Evolutionary conservation across 495 filamentous ascomycete genomes (phyloP), one percentile per base, ranked within the genome.

Genomic region (Talaromyces ruber): DNA sequence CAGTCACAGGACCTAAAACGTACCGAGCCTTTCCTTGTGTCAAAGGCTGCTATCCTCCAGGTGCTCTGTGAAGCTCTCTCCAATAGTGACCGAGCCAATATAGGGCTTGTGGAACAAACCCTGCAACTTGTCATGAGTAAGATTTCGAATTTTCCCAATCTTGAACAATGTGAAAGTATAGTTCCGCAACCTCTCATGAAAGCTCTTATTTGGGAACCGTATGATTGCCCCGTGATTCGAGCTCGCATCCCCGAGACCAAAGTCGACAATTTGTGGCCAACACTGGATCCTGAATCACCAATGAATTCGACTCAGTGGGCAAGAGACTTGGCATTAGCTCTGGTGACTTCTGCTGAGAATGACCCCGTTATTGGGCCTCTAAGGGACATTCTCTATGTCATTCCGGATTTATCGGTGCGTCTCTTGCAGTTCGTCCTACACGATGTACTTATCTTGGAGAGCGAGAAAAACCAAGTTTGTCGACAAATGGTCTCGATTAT

Each of bases 391-490:
- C 74, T 96, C 9, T 71, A 74, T 26, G 75, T 78, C 14, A 82
- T 91, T 21, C 79, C 82, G 59, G 85, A 82, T 1, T 80, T 96
- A 52, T 88, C 92, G 4, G 82, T 85, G 64, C 80, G 86, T 32
- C 72, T 87, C 1, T 84, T 97, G 58, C 92, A 90, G 5, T 92
- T 86, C 63, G 81, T 97, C 34, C 78, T 95, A 5, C 93, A 98
- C 72, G 77, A 93, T 51, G 83, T 90, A 26, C 76, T 98, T 22
- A 68, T 82, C 6, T 67, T 74, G 59, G 82, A 87, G 52, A 68
- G 79, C n/a, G 52, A 71, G 16, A 66, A 67, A 21, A 62, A 65
- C 16, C 61, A 65, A 30, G 64, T 63, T 7, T 62, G 71, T 62
- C 72, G 75, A 8, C 61, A 74, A 39, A 65, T 66, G 1, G 60